phyloP scores from a whole-genome alignment of 257 asterid species.

The Rubia yunnanensis region DNA sequence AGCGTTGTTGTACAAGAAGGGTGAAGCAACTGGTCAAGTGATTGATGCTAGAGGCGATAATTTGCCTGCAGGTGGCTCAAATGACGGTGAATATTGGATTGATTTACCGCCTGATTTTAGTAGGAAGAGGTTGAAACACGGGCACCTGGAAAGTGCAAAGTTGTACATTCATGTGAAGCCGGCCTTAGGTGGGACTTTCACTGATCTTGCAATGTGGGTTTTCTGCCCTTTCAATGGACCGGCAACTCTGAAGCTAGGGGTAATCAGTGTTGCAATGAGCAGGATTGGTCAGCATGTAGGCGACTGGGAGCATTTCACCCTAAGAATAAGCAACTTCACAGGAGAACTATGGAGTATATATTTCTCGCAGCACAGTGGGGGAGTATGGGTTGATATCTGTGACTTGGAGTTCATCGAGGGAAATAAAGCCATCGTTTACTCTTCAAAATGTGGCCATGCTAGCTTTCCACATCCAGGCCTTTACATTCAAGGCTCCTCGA shows the following conservation, averaged over 20 bases:
- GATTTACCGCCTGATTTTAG: conserved; percentile 55
- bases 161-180: conserved; percentile 84
- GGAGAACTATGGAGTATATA: conserved; percentile 86
- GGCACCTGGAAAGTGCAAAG: conserved; percentile 64
- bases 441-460: conserved; percentile 79
- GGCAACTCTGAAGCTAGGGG: conserved; percentile 59
- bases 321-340: conserved; percentile 70
- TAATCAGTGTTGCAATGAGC: conserved; percentile 43
- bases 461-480: conserved; percentile 82
- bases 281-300: conserved; percentile 88
- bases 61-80: conserved; percentile 71
- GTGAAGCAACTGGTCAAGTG: conserved; percentile 27
- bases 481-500: conserved; percentile 74
- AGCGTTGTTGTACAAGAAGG: conserved; percentile 41
- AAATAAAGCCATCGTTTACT: conserved; percentile 62
- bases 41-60: conserved; percentile 60
- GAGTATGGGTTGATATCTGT: conserved; percentile 64
- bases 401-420: conserved; percentile 71
- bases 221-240: conserved; percentile 93
- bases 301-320: conserved; percentile 96
- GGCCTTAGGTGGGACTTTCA: conserved; percentile 77
- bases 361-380: conserved; percentile 96
- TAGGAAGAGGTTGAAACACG: conserved; percentile 40
- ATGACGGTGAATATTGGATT: conserved; percentile 76
- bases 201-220: conserved; percentile 86